A percentile compares a stretch with the other conserved stretches of the same genome.
Evolutionary conservation across 164 flowering plant genomes (phyloP).

Genomic region (Dillenia turbinata): DNA sequence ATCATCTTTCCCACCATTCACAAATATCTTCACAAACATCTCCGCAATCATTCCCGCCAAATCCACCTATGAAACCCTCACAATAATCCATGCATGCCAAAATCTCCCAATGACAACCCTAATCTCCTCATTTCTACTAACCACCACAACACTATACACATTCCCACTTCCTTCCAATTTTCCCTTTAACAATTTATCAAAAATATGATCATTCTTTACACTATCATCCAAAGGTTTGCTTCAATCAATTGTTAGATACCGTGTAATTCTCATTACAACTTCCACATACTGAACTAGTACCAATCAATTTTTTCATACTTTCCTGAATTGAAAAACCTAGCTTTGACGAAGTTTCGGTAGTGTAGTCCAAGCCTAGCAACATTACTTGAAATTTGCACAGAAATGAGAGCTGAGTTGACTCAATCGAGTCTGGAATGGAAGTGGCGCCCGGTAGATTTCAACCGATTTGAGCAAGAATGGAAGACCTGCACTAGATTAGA

Average conservation of each 20-base stretch:
- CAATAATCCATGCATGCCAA: slow-evolving; percentile 82
- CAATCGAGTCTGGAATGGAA: slow-evolving; percentile 66
- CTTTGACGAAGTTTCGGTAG: slow-evolving; percentile 6
- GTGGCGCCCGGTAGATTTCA: slow-evolving; percentile 82
- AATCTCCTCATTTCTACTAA: slow-evolving; percentile 39
- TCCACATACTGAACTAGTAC: slow-evolving; percentile 35
- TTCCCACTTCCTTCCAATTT: slow-evolving; percentile 34
- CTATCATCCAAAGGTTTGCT: slow-evolving; percentile 16
- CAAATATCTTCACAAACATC: slow-evolving; percentile 67
- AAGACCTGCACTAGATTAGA: slow-evolving; percentile 36
- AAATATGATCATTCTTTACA: slow-evolving; percentile 32
- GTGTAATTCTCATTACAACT: slow-evolving; percentile 38
- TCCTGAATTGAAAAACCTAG: slow-evolving; percentile 35
- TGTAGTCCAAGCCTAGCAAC: slow-evolving; percentile 41
- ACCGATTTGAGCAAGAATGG: slow-evolving; percentile 77
- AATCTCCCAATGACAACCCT: slow-evolving; percentile 77
- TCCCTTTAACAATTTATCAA: slow-evolving; percentile 46
- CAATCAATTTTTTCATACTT: slow-evolving; percentile 30
- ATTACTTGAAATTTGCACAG: slow-evolving; percentile 70
- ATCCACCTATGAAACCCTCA: slow-evolving; percentile 35
- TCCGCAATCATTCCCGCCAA: slow-evolving; percentile 39
- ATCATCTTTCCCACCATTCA: slow-evolving; percentile 75
- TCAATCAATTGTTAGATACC: slow-evolving; percentile 52
- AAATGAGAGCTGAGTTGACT: slow-evolving; percentile 39
- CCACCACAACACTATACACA: slow-evolving; percentile 64